A percentile compares a stretch with the other conserved stretches of the same genome.
These are phyloP conservation scores for Apiotrichum domesticum DNA, from an alignment of 1,284 basidiomycete species.

Conservation along the genomic window DNA sequence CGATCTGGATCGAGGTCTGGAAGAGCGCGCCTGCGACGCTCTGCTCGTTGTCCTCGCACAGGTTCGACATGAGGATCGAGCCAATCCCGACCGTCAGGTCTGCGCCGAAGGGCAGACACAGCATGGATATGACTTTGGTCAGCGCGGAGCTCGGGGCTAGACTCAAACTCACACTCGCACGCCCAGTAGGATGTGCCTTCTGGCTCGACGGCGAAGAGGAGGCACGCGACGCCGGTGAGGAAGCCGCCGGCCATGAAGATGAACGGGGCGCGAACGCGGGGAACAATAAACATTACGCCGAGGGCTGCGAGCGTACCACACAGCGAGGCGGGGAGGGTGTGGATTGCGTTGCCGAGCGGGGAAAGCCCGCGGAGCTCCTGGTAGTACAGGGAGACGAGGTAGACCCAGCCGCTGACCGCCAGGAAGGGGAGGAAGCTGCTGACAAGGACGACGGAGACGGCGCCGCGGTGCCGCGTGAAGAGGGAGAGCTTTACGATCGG, in stretches of 20 bases:
- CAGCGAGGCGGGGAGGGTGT: conserved; percentile 22
- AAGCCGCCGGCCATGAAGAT: conserved; percentile 26
- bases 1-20: conserved; percentile 29
- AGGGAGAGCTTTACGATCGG: conserved; percentile 30
- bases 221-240: conserved; percentile 19
- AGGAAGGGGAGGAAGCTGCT: conserved; percentile 26
- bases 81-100: conserved; percentile 34
- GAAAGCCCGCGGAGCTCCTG: conserved; percentile 20
- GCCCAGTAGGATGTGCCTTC: conserved; percentile 30
- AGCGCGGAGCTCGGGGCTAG: background rate
- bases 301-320: conserved; percentile 28
- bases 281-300: conserved; percentile 23
- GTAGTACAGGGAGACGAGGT: conserved; percentile 25
- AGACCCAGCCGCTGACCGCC: conserved; percentile 23
- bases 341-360: conserved; percentile 21
- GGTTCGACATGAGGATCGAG: conserved; percentile 33
- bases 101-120: conserved; percentile 31
- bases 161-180: conserved; percentile 14
- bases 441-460: conserved; percentile 22
- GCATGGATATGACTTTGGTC: conserved; percentile 20
- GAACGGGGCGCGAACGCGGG: conserved; percentile 24
- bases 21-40: conserved; percentile 32
- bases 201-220: conserved; percentile 31
- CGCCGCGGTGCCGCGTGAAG: conserved; percentile 20
- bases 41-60: conserved; percentile 30